These are phyloP conservation scores for Suillus paluster DNA, from an alignment of 768 basidiomycete species.

Conservation along the genomic window DNA sequence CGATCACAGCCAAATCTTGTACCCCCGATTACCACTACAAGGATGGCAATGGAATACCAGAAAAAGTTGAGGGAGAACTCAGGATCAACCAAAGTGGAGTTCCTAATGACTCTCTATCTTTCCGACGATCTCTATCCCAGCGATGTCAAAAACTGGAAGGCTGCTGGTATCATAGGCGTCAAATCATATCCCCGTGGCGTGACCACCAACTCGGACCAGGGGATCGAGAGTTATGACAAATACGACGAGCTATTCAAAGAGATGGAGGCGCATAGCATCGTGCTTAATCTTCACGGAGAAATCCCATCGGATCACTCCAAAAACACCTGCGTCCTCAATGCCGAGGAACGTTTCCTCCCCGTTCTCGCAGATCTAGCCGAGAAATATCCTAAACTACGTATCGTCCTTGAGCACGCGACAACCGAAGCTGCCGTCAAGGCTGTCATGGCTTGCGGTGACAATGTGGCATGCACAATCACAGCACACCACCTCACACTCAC, in stretches of 20 bases:
- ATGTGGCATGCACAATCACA: constrained; percentile 95
- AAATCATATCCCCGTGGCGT: constrained; percentile 98
- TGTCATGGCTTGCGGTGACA: constrained; percentile 76
- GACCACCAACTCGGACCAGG: constrained; percentile 95
- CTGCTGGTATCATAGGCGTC: constrained; percentile 84
- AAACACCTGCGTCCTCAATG: constrained; percentile 91
- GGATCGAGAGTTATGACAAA: constrained; percentile 92
- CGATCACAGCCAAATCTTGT: constrained; percentile 81
- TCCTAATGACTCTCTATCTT: constrained; percentile 97
- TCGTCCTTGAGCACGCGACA: constrained; percentile 97
- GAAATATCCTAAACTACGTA: constrained; percentile 87
- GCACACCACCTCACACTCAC: constrained; percentile 94
- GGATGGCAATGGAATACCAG: constrained; percentile 82
- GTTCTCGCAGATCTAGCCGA: constrained; percentile 83
- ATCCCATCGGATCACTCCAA: constrained; percentile 82
- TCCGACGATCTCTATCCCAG: constrained; percentile 88
- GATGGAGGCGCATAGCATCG: constrained; percentile 94
- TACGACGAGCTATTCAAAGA: constrained; percentile 94
- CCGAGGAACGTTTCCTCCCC: constrained; percentile 86
- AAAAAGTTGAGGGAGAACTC: constrained; percentile 74
- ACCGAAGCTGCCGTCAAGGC: constrained; percentile 89
- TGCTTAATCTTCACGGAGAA: constrained; percentile 96
- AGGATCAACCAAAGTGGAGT: constrained; percentile 63
- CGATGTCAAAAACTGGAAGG: constrained; percentile 86
- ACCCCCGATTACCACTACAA: constrained; percentile 85